Evolutionary conservation across 148 eudicot genomes (phyloP).

Genomic region (Fallopia convolvulus): DNA sequence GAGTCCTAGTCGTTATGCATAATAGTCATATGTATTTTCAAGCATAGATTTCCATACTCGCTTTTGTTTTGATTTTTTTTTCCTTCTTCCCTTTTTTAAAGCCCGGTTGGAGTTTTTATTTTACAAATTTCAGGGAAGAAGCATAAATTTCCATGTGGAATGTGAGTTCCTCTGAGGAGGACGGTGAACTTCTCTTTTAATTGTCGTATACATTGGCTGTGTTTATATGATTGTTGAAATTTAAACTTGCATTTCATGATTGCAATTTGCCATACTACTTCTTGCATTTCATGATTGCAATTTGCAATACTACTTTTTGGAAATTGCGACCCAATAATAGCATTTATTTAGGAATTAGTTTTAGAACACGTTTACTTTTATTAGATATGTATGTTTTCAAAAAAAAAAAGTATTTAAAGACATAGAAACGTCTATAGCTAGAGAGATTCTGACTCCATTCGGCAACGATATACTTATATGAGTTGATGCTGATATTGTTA

Average conservation of each 20-base stretch:
- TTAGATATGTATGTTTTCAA: no score
- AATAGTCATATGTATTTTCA: neutral
- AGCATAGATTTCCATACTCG: neutral
- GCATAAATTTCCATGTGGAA: neutral
- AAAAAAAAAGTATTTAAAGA: no score
- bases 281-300: neutral
- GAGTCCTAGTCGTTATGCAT: neutral
- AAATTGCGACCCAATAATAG: no score
- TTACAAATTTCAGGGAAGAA: neutral
- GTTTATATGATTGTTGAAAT: neutral
- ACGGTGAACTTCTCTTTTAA: neutral
- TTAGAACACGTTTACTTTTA: no score
- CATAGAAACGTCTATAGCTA: no score
- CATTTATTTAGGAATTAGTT: no score
- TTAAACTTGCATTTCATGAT: neutral
- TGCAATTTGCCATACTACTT: neutral
- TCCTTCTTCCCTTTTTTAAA: neutral
- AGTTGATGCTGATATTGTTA: no score
- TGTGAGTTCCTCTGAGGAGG: neutral
- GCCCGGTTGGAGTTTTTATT: neutral
- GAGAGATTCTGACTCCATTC: no score
- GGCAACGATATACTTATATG: no score
- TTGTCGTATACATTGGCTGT: slow-evolving; percentile 2
- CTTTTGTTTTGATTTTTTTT: neutral
- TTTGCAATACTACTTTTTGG: no score